These are phyloP conservation scores for Sinapis alba DNA, from an alignment of 441 rosid genomes.

Conservation along the genomic window DNA sequence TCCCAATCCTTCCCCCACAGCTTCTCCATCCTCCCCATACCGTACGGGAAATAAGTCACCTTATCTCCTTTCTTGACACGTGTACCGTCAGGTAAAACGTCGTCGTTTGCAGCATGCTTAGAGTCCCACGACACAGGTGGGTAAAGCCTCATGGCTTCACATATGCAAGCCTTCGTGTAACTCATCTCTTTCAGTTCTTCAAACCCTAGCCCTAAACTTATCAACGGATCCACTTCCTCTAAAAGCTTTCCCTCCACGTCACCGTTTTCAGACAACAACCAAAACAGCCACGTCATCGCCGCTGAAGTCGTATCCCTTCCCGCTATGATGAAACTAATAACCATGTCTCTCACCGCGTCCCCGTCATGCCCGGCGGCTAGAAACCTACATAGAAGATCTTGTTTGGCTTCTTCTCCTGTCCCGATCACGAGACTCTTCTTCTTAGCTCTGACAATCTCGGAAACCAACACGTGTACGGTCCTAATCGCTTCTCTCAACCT, in stretches of 20 bases:
- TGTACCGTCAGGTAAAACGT: conserved; percentile 74
- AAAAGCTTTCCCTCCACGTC: conserved; percentile 42
- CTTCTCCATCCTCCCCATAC: conserved; percentile 87
- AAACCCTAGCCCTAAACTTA: conserved; percentile 47
- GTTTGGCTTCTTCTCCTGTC: conserved; percentile 21
- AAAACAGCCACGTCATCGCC: conserved; percentile 86
- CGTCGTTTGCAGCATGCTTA: conserved; percentile 60
- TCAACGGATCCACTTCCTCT: conserved; percentile 41
- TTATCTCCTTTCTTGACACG: conserved; percentile 63
- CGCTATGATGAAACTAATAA: conserved; percentile 77
- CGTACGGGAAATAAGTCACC: conserved; percentile 78
- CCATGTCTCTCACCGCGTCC: conserved; percentile 67
- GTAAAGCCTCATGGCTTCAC: conserved; percentile 82
- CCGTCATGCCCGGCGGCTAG: conserved; percentile 53
- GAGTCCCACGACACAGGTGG: conserved; percentile 95
- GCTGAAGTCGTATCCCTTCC: conserved; percentile 88
- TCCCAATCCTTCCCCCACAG: conserved; percentile 70
- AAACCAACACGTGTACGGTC: conserved; percentile 53
- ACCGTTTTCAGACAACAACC: conserved; percentile 57
- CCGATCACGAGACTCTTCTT: conserved; percentile 43
- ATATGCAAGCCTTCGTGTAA: conserved; percentile 64
- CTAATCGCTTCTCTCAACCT: conserved; percentile 52
- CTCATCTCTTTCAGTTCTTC: conserved; percentile 62
- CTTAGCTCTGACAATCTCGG: conserved; percentile 49
- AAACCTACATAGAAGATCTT: conserved; percentile 68